These are phyloP conservation scores for Pseudomassariella vexata DNA, from an alignment of 2,329 filamentous ascomycete genomes.

Conservation along the genomic window DNA sequence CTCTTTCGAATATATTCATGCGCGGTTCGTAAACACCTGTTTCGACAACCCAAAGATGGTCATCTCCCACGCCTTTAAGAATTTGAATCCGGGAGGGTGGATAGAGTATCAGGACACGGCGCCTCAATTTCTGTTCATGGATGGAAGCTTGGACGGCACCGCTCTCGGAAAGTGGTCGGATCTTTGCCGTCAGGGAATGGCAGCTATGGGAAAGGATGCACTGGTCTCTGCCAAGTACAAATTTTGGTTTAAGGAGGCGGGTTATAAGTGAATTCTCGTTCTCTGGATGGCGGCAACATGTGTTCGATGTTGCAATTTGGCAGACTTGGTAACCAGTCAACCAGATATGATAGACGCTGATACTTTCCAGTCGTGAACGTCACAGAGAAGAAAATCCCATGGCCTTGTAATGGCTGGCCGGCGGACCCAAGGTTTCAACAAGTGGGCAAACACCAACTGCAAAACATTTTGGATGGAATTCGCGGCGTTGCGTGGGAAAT, in stretches of 20 bases:
- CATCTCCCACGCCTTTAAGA: background rate
- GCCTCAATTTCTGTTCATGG: background rate
- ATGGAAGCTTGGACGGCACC: background rate
- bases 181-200: background rate
- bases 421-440: background rate
- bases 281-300: too few relatives aligned
- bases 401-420: background rate
- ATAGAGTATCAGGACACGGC: conserved; percentile 1
- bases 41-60: background rate
- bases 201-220: background rate
- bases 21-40: background rate
- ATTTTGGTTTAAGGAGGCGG: background rate
- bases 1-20: background rate
- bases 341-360: background rate
- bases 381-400: background rate
- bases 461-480: background rate
- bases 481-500: background rate
- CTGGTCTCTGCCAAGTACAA: conserved; percentile 1
- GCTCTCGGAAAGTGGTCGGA: background rate
- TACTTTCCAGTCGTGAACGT: background rate
- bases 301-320: too few relatives aligned
- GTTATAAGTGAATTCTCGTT: background rate
- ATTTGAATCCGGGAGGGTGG: background rate
- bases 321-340: too few relatives aligned
- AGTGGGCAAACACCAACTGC: background rate